These are phyloP conservation scores for Heterobasidion occidentale DNA, from an alignment of 1,284 basidiomycete genomes.

Conservation along the genomic window DNA sequence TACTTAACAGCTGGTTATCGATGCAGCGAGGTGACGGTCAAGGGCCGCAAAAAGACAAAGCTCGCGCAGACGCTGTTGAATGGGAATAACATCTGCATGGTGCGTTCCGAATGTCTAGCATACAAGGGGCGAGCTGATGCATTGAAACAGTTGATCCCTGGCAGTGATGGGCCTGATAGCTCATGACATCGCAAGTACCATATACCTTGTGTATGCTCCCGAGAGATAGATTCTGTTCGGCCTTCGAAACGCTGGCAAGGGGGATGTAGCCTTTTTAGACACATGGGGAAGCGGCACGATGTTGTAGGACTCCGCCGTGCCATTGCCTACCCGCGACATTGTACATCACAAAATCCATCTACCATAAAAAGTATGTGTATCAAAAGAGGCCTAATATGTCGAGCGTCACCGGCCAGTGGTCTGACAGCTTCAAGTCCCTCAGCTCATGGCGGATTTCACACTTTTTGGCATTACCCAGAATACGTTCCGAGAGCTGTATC, in stretches of 20 bases:
- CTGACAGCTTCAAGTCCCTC: not conserved
- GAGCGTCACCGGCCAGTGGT: conserved; percentile 1
- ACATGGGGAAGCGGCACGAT: not conserved
- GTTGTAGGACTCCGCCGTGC: not conserved
- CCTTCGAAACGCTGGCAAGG: too few relatives aligned
- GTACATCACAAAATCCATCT: not conserved
- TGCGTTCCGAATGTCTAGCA: conserved; percentile 21
- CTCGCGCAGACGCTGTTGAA: conserved; percentile 91
- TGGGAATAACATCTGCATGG: conserved; percentile 98
- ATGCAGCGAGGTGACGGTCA: conserved; percentile 74
- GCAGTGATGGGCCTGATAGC: conserved; percentile 65
- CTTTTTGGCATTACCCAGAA: too few relatives aligned
- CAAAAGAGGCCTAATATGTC: not conserved
- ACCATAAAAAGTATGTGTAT: not conserved
- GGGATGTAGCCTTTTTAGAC: too few relatives aligned
- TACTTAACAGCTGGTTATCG: not conserved
- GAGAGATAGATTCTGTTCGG: too few relatives aligned
- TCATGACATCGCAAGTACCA: conserved; percentile 13
- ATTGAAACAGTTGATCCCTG: conserved; percentile 58
- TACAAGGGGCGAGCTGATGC: not conserved
- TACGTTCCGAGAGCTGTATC: too few relatives aligned
- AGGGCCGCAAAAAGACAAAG: conserved; percentile 78
- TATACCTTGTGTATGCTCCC: not conserved
- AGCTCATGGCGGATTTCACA: too few relatives aligned
- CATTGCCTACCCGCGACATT: not conserved